Evolutionary conservation across 2,329 filamentous ascomycete genomes (phyloP).

Genomic region (Alternaria hordeiaustralica): DNA sequence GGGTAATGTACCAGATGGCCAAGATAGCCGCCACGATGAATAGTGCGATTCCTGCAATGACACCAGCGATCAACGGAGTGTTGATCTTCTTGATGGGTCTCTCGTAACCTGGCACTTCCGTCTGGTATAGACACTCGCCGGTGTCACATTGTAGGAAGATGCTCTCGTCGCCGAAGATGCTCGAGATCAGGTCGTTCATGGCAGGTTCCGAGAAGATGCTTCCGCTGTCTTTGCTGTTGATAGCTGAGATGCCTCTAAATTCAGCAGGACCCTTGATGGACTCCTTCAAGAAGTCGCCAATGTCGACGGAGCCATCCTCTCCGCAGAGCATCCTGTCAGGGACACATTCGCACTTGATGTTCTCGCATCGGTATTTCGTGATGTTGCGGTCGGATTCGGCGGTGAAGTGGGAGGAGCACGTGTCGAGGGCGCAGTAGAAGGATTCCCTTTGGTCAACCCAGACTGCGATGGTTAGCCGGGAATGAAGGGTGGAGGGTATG

Average conservation of each 20-base stretch:
- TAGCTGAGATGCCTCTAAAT: slow-evolving; percentile 72
- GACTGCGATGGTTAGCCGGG: slow-evolving; percentile 61
- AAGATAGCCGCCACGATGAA: slow-evolving; percentile 90
- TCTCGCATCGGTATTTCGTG: slow-evolving; percentile 83
- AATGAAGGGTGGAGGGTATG: not conserved
- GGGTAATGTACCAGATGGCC: slow-evolving; percentile 84
- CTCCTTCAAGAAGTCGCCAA: slow-evolving; percentile 84
- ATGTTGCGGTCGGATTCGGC: slow-evolving; percentile 75
- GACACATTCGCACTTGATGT: slow-evolving; percentile 86
- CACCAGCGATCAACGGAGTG: slow-evolving; percentile 90
- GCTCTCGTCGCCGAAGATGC: slow-evolving; percentile 88
- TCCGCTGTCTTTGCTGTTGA: slow-evolving; percentile 66
- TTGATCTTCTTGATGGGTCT: slow-evolving; percentile 94
- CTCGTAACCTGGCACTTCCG: slow-evolving; percentile 89
- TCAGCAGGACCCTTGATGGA: slow-evolving; percentile 85
- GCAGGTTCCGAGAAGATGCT: slow-evolving; percentile 90
- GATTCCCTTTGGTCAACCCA: slow-evolving; percentile 95
- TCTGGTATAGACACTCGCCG: slow-evolving; percentile 92
- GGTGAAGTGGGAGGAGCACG: slow-evolving; percentile 75
- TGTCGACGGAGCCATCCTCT: slow-evolving; percentile 87
- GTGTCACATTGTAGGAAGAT: slow-evolving; percentile 83
- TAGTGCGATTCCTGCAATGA: slow-evolving; percentile 84
- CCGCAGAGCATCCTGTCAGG: slow-evolving; percentile 93
- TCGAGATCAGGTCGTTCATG: slow-evolving; percentile 89
- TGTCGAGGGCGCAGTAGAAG: slow-evolving; percentile 90